Percentiles rank a stretch among this genome's conserved stretches.
Evolutionary conservation across 108 stramenopile genomes (phyloP).

Genomic region (Fistulifera pelliculosa): DNA sequence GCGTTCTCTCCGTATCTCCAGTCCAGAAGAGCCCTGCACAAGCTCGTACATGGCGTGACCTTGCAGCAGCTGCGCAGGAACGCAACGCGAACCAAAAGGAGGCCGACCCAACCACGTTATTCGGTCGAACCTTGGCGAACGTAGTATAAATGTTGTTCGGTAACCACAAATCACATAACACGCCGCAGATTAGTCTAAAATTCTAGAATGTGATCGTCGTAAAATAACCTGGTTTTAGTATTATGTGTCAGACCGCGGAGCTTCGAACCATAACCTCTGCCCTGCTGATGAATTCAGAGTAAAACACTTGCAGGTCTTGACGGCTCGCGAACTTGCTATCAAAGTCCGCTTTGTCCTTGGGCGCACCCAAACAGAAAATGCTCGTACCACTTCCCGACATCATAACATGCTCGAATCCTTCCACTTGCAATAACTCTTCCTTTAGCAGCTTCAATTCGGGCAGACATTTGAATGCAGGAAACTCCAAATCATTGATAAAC

Average conservation of each 20-base stretch:
- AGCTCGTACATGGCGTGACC: slow-evolving; percentile 47
- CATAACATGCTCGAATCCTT: slow-evolving; percentile 72
- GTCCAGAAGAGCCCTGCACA: slow-evolving; percentile 26
- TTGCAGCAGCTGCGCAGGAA: slow-evolving; percentile 46
- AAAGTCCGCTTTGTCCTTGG: slow-evolving; percentile 47
- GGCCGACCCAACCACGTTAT: too few species aligned
- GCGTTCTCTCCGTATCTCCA: slow-evolving; percentile 12
- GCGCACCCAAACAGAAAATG: slow-evolving; percentile 79
- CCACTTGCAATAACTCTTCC: slow-evolving; percentile 37
- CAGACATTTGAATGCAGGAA: slow-evolving; percentile 68
- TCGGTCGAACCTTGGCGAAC: too few species aligned
- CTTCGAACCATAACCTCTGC: slow-evolving; percentile 34
- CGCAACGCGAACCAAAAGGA: neutral
- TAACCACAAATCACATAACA: too few species aligned
- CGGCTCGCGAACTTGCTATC: slow-evolving; percentile 38
- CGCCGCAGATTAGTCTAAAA: too few species aligned
- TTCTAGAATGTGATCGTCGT: too few species aligned
- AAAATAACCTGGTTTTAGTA: too few species aligned
- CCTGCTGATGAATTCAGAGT: slow-evolving; percentile 52
- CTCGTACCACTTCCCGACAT: slow-evolving; percentile 84
- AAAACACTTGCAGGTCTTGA: slow-evolving; percentile 57
- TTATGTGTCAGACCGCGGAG: too few species aligned
- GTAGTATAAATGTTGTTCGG: too few species aligned
- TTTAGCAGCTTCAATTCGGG: slow-evolving; percentile 62
- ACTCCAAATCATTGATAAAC: slow-evolving; percentile 79